These are phyloP conservation scores for Bertia moriformis DNA, from an alignment of 2,329 filamentous ascomycete genomes.

Conservation along the genomic window DNA sequence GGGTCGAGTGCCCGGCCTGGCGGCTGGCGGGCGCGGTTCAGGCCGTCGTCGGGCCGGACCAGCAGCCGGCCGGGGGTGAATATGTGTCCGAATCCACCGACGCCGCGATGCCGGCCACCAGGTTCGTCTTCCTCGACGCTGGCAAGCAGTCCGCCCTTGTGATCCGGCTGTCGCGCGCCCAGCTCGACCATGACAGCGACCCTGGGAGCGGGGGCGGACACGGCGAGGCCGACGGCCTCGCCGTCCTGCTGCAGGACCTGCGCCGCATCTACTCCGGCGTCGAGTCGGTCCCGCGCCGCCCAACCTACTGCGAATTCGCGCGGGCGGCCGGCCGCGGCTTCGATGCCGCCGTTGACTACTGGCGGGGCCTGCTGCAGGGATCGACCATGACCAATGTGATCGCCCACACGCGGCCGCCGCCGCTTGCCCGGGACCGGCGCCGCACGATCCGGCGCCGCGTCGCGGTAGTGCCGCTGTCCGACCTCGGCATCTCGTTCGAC, in stretches of 20 bases:
- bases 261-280: slow-evolving; percentile 26
- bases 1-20: slow-evolving; percentile 22
- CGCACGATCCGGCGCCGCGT: slow-evolving; percentile 24
- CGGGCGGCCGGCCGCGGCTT: slow-evolving; percentile 20
- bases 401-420: slow-evolving; percentile 24
- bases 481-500: slow-evolving; percentile 30
- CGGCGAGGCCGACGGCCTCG: too few species aligned
- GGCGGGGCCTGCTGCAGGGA: slow-evolving; percentile 26
- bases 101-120: slow-evolving; percentile 28
- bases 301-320: slow-evolving; percentile 31
- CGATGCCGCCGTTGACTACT: slow-evolving; percentile 26
- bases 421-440: slow-evolving; percentile 18
- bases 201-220: too few species aligned
- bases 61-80: slow-evolving; percentile 8
- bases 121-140: slow-evolving; percentile 33
- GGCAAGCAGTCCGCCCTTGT: slow-evolving; percentile 30
- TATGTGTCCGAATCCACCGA: too few species aligned
- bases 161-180: slow-evolving; percentile 30
- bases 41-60: slow-evolving; percentile 27
- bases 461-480: slow-evolving; percentile 21
- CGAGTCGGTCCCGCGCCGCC: slow-evolving; percentile 15
- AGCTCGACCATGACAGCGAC: slow-evolving; percentile 31
- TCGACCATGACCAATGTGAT: slow-evolving; percentile 30
- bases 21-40: slow-evolving; percentile 21
- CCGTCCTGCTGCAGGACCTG: slow-evolving; percentile 31